Evolutionary conservation across 2,329 filamentous ascomycete genomes (phyloP), one percentile per base, ranked within the genome.

Genomic region (Sphaerulina populicola): DNA sequence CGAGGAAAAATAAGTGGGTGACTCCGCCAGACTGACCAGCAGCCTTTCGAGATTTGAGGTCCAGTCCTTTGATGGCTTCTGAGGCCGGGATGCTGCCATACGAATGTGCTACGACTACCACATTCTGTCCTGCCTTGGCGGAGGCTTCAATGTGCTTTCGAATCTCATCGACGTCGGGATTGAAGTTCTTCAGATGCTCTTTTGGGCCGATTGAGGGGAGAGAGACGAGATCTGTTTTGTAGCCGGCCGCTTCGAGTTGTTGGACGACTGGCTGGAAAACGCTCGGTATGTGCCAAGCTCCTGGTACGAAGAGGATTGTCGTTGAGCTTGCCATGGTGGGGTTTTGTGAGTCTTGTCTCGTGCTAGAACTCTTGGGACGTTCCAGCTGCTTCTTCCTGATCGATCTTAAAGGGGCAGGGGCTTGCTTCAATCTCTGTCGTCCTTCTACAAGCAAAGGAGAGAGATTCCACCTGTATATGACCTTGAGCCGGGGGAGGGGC

Each of bases 51-150:
- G 54, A 44, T 2, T 15, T 29, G 7, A 44, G n/a, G 44, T 53
- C 54, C 1, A 55, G 56, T 49, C 42, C 53, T 36, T 44, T 55
- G 49, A 52, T 58, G 11, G 64, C 60, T 47, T 63, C 60, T 10
- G 51, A 57, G 33, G 58, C 57, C 8, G 57, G 57, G n/a, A 64
- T 47, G 14, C 62, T 62, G 38, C 62, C 64, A 52, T 67, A 66
- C 4, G 59, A 63, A 51, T 67, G 63, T 55, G 62, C 61, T n/a
- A 61, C 55, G 4, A 66, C 48, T 12, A 64, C 44, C n/a, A 65
- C 59, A 23, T 61, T 59, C 38, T 62, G 57, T 14, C 57, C 54
- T n/a, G 58, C 55, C 12, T 62, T 47, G 9, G 56, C 51, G 8
- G 59, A 49, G 4, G 42, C 23, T 44, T 57, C 43, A 27, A 64